Evolutionary conservation across 2,329 filamentous ascomycete species (phyloP).

Genomic region (Lithohypha guttulata): DNA sequence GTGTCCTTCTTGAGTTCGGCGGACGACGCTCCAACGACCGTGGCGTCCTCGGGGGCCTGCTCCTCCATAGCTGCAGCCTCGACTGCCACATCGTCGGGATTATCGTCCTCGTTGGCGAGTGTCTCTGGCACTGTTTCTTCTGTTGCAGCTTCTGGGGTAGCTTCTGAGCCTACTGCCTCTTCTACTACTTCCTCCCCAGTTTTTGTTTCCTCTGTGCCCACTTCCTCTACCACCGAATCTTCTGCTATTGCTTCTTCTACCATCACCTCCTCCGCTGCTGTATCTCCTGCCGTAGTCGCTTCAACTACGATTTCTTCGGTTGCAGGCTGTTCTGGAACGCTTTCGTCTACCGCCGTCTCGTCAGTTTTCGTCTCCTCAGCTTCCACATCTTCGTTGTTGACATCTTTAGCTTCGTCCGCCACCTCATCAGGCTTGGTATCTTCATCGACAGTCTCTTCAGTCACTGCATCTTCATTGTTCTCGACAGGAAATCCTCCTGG

Average conservation of each 20-base stretch:
- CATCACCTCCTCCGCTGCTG: conserved; percentile 13
- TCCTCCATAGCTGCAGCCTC: no score
- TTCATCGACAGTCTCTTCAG: background rate
- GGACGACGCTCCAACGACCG: no score
- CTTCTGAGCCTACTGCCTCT: background rate
- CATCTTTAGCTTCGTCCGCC: conserved; percentile 1
- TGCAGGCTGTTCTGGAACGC: background rate
- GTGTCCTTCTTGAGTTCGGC: no score
- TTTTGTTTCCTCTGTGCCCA: background rate
- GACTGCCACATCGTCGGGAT: no score
- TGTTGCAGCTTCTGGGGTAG: background rate
- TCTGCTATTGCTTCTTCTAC: conserved; percentile 20
- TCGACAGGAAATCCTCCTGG: no score
- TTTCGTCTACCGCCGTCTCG: background rate
- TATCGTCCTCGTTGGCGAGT: conserved; percentile 12
- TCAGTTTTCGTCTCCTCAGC: conserved; percentile 9
- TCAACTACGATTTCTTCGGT: background rate
- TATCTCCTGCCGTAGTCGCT: conserved; percentile 16
- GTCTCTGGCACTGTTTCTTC: conserved; percentile 14
- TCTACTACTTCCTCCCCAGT: background rate
- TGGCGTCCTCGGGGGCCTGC: conserved; percentile 1
- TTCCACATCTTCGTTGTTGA: conserved; percentile 16
- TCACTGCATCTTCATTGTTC: no score
- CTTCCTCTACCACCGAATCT: conserved; percentile 8
- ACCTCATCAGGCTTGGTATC: background rate